Evolutionary conservation across 2,329 filamentous ascomycete species (phyloP), one percentile per base, ranked within the genome.

Genomic region (Exophiala spinifera): DNA sequence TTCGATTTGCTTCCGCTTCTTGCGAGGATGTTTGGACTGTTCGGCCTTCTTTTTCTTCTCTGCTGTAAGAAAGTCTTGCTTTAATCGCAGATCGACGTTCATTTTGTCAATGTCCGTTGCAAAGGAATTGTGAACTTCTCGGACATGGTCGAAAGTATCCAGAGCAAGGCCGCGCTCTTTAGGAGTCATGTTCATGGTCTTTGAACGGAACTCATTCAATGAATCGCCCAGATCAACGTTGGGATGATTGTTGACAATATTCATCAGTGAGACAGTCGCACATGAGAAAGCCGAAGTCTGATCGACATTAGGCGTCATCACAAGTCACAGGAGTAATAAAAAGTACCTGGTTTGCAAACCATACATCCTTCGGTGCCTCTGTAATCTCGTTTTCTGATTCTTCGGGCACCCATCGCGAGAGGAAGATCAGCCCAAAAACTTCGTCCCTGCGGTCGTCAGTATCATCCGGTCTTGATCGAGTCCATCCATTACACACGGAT

Each of bases 341-440:
- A 73, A 5, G 17, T 67, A 89, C 87, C 74, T 95, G 92, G 65
- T 96, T 96, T 23, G 91, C 91, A 69, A 96, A 97, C 92, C 94
- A 99, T 15, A 97, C 76, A 25, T 83, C 74, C 2, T 82, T 74
- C 0, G 85, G 84, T 59, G 81, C 85, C 57, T 69, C 77, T 42
- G 73, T 75, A 57, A 80, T 76, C 52, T 77, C 73, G 65, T 74
- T 81, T 62, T 69, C 68, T 4, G 72, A 68, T 51, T 83, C 78
- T n/a, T 79, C 76, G 28, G 81, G 80, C 25, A 81, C 78, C 63
- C 83, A 96, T 55, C 86, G 82, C 64, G 90, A 96, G 1, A 96
- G 80, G 60, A 97, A 94, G 46, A 99, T 87, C n/a, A 97, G 74
- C 2, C 92, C 92, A 64, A 89, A 84, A 1, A 94, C 79, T 1